These are phyloP conservation scores for Colletotrichum sp. DNA, from an alignment of 2,329 filamentous ascomycete genomes.

Conservation along the genomic window DNA sequence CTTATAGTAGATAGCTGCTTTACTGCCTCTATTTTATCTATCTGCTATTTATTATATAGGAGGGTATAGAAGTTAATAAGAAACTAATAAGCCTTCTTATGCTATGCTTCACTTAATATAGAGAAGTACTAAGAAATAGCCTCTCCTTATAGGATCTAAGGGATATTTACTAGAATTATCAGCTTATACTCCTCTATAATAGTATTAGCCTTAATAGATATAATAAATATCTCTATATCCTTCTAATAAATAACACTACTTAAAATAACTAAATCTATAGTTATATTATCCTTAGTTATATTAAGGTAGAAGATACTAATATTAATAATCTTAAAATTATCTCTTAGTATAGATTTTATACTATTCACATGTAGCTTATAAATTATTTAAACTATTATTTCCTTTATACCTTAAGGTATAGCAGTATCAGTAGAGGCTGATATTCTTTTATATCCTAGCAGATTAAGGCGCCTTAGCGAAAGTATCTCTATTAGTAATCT, in stretches of 20 bases:
- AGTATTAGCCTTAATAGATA: not conserved
- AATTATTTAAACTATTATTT: not conserved
- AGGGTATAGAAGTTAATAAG: too few species aligned
- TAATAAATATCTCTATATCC: not conserved
- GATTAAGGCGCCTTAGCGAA: accelerated
- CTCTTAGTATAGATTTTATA: not conserved
- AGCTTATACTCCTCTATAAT: not conserved
- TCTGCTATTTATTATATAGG: too few species aligned
- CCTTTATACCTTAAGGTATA: not conserved
- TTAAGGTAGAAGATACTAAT: not conserved
- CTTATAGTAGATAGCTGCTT: too few species aligned
- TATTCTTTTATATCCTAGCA: not conserved
- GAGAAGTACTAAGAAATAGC: not conserved
- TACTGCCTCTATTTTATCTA: too few species aligned
- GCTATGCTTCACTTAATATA: not conserved
- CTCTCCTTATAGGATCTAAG: not conserved
- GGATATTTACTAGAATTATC: not conserved
- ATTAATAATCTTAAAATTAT: not conserved
- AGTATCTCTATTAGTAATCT: not conserved
- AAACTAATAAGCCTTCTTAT: too few species aligned
- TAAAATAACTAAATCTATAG: not conserved
- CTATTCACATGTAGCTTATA: not conserved
- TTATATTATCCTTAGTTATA: not conserved
- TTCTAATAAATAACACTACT: not conserved
- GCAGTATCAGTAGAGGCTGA: accelerated